A percentile compares a stretch with the other conserved stretches of the same genome.
Evolutionary conservation across 768 basidiomycete genomes (phyloP).

Genomic region (Chalciporus sphaerocephalus): DNA sequence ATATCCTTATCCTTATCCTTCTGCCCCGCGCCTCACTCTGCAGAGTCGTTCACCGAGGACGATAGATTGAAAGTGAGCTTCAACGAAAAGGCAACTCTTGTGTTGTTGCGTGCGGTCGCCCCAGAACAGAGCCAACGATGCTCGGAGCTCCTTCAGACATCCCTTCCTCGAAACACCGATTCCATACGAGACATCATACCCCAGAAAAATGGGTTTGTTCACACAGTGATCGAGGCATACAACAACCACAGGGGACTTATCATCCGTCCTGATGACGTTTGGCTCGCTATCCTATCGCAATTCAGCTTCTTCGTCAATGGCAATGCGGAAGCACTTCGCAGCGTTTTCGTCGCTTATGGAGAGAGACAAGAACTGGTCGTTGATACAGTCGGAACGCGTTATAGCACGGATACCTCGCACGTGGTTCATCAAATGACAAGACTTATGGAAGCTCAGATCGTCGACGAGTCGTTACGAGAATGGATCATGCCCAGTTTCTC

Average conservation of each 20-base stretch:
- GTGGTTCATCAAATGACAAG: conserved; percentile 22
- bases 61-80: conserved; percentile 24
- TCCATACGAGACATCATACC: conserved; percentile 29
- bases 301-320: conserved; percentile 40
- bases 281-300: conserved; percentile 35
- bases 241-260: conserved; percentile 36
- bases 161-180: conserved; percentile 18
- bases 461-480: conserved; percentile 27
- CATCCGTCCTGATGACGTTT: conserved; percentile 48
- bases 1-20: conserved; percentile 30
- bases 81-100: conserved; percentile 16
- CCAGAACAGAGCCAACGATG: conserved; percentile 23
- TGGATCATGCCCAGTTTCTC: conserved; percentile 44
- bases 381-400: conserved; percentile 12
- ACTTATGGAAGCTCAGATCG: conserved; percentile 22
- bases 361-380: conserved; percentile 28
- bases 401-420: conserved; percentile 30
- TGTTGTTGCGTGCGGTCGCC: conserved; percentile 19
- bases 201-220: conserved; percentile 33
- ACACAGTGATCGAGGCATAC: conserved; percentile 34
- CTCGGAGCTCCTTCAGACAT: conserved; percentile 27
- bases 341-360: conserved; percentile 26
- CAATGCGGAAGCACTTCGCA: conserved; percentile 32
- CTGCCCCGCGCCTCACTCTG: conserved; percentile 15
- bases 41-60: conserved; percentile 31